These are phyloP conservation scores for Monosporozyma servazzii DNA, from an alignment of 805 yeast genomes.

Conservation along the genomic window DNA sequence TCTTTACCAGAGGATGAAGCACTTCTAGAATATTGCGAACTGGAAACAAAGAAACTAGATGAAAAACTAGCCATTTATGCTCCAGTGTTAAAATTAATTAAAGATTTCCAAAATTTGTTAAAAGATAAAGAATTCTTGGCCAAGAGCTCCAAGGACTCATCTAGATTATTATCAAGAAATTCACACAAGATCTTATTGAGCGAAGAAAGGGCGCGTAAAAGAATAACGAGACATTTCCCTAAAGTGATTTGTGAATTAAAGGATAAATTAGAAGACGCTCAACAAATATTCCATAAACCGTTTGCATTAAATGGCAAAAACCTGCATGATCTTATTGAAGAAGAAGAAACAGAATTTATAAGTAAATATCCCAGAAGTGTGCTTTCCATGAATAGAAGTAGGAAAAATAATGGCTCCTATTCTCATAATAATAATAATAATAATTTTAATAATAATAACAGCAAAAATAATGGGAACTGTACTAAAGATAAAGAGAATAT, in stretches of 20 bases:
- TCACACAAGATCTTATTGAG: constrained; percentile 69
- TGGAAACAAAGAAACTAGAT: constrained; percentile 46
- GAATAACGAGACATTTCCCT: constrained; percentile 62
- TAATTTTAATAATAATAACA: not conserved
- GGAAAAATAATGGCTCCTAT: not conserved
- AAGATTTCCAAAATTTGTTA: constrained; percentile 45
- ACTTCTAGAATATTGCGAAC: constrained; percentile 53
- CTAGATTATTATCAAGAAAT: constrained; percentile 63
- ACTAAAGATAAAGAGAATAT: not conserved
- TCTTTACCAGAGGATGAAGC: constrained; percentile 44
- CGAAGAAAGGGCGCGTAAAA: constrained; percentile 71
- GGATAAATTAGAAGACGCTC: constrained; percentile 40
- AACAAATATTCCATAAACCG: constrained; percentile 32
- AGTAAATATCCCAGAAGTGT: constrained; percentile 29
- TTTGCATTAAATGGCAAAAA: constrained; percentile 26
- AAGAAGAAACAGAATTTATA: constrained; percentile 27
- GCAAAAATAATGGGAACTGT: not conserved
- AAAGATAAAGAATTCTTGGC: constrained; percentile 54
- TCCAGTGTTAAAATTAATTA: constrained; percentile 48
- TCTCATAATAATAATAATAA: not conserved
- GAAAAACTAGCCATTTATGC: constrained; percentile 40
- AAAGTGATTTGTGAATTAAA: constrained; percentile 45
- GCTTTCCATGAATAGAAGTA: constrained; percentile 7
- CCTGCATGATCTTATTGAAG: constrained; percentile 21
- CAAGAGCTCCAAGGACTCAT: constrained; percentile 68